Percentiles rank a stretch among this genome's conserved stretches.
Evolutionary conservation across 148 eudicot species (phyloP).

Genomic region (Vaccinium corymbosum): DNA sequence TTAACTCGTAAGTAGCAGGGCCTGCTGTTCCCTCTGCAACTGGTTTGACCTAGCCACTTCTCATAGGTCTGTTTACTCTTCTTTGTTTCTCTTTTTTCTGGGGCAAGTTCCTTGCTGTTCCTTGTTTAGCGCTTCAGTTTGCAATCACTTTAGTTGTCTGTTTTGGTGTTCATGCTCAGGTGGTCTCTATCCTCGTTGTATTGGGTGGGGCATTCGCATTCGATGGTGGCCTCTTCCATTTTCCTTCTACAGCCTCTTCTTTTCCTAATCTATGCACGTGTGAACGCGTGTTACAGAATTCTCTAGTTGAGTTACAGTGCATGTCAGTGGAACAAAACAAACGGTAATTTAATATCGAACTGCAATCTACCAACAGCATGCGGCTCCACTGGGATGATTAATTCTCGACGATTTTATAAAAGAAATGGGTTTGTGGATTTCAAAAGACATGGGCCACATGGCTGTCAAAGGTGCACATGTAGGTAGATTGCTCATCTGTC

Average conservation of each 20-base stretch:
- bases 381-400: not conserved
- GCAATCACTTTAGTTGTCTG: not conserved
- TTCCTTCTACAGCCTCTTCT: not conserved
- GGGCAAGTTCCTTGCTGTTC: not conserved
- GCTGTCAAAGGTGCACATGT: not conserved
- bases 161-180: not conserved
- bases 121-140: not conserved
- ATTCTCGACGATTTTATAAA: not conserved
- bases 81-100: conserved; percentile 3
- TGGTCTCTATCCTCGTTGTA: not conserved
- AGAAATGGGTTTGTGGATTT: not conserved
- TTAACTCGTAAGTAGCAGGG: not conserved
- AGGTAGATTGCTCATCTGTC: not conserved
- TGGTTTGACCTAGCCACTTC: not conserved
- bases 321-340: not conserved
- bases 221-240: not conserved
- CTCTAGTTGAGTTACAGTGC: not conserved
- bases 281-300: not conserved
- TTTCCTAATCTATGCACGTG: not conserved
- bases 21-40: not conserved
- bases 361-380: not conserved
- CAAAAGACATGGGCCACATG: not conserved
- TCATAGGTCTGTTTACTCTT: not conserved
- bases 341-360: not conserved
- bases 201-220: not conserved